phyloP scores from a whole-genome alignment of 345 rosid species.

The Bruguiera gymnorhiza region DNA sequence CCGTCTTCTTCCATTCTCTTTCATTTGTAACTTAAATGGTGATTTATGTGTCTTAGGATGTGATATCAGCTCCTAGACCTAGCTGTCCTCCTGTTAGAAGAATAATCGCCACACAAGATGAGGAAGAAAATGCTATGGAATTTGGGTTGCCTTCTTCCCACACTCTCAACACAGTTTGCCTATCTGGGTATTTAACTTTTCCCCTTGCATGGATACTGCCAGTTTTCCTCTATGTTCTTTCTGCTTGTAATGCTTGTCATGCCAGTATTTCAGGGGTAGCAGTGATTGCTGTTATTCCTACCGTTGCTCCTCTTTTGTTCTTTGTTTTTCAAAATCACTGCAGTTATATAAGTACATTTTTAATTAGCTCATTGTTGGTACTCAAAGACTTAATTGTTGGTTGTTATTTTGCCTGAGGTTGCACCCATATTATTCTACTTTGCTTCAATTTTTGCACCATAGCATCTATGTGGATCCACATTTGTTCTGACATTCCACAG shows the following conservation, averaged over 20 bases:
- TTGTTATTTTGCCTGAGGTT: not conserved
- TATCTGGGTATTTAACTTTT: slow-evolving; percentile 64
- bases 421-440: not conserved
- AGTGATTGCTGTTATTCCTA: not conserved
- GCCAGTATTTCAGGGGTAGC: not conserved
- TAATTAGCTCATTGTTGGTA: not conserved
- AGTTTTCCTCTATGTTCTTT: not conserved
- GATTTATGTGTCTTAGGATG: slow-evolving; percentile 54
- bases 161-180: slow-evolving; percentile 88
- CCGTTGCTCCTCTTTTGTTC: not conserved
- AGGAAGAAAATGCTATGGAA: slow-evolving; percentile 94
- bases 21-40: slow-evolving; percentile 8
- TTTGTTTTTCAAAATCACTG: not conserved
- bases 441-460: not conserved
- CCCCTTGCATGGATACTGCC: not conserved
- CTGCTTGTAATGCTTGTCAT: not conserved
- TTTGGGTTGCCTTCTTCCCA: slow-evolving; percentile 99
- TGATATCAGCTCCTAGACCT: slow-evolving; percentile 92
- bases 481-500: not conserved
- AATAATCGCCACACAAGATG: slow-evolving; percentile 84
- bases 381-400: not conserved
- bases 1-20: not conserved
- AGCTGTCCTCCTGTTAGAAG: slow-evolving; percentile 87
- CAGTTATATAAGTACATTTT: not conserved
- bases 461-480: not conserved